Percentiles rank a stretch among this genome's conserved stretches.
Evolutionary conservation across 495 filamentous ascomycete species (phyloP).

Genomic region (Apiosordaria backusii): DNA sequence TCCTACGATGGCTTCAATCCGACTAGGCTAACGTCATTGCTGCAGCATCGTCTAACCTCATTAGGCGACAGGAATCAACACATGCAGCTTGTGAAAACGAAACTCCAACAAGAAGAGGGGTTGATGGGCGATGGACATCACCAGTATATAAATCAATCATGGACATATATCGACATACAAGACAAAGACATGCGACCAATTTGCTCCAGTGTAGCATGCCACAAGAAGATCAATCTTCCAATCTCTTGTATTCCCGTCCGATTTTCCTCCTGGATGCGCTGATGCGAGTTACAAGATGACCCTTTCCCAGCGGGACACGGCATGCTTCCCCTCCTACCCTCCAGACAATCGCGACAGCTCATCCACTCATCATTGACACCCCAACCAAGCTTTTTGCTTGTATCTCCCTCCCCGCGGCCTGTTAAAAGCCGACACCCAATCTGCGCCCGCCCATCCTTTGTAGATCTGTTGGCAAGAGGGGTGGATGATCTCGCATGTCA

Average conservation of each 20-base stretch:
- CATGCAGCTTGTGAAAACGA: neutral
- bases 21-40: conserved; percentile 26
- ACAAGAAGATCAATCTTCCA: neutral
- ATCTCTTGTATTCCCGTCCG: neutral
- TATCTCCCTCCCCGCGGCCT: neutral
- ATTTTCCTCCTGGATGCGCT: neutral
- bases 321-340: neutral
- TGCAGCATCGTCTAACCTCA: conserved; percentile 26
- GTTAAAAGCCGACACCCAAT: neutral
- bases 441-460: neutral
- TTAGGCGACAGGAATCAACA: conserved; percentile 1
- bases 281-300: neutral
- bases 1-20: conserved; percentile 5
- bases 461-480: neutral
- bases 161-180: neutral
- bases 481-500: neutral
- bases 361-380: neutral
- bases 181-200: neutral
- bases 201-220: neutral
- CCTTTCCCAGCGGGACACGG: neutral
- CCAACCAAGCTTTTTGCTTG: neutral
- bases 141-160: neutral
- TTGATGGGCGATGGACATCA: neutral
- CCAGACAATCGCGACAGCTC: neutral
- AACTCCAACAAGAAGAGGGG: neutral